A percentile compares a stretch with the other conserved stretches of the same genome.
Evolutionary conservation across 352 stramenopile genomes (phyloP).

Genomic region (Phytophthora hybrid): DNA sequence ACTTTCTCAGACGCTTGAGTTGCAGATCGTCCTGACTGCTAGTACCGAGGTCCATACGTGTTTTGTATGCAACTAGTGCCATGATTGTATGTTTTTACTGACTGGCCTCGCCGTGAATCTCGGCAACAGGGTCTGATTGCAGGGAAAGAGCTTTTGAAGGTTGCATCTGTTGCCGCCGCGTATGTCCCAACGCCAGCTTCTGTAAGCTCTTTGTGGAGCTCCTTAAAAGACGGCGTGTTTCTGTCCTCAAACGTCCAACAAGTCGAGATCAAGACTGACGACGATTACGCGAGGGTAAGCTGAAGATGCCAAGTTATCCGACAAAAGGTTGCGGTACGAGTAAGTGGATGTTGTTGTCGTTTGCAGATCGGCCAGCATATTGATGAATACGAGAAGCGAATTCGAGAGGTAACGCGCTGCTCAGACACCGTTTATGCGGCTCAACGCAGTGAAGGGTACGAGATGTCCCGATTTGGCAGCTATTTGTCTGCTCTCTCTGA

Average conservation of each 20-base stretch:
- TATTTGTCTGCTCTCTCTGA: slow-evolving; percentile 81
- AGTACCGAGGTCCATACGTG: slow-evolving; percentile 70
- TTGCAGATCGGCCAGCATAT: slow-evolving; percentile 88
- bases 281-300: slow-evolving; percentile 82
- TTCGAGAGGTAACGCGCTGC: slow-evolving; percentile 82
- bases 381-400: slow-evolving; percentile 85
- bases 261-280: slow-evolving; percentile 89
- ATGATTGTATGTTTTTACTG: not conserved
- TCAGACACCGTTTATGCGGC: slow-evolving; percentile 85
- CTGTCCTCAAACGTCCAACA: slow-evolving; percentile 81
- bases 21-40: slow-evolving; percentile 86
- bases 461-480: slow-evolving; percentile 87
- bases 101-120: not conserved
- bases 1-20: slow-evolving; percentile 80
- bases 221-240: slow-evolving; percentile 83
- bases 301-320: not conserved
- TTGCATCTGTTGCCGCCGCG: slow-evolving; percentile 71
- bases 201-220: slow-evolving; percentile 85
- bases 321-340: not conserved
- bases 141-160: slow-evolving; percentile 84
- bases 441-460: slow-evolving; percentile 84
- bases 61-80: not conserved
- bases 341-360: slow-evolving; percentile 4
- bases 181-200: slow-evolving; percentile 82
- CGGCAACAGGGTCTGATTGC: slow-evolving; percentile 72